A percentile compares a stretch with the other conserved stretches of the same genome.
phyloP scores from a whole-genome alignment of 1,284 basidiomycete species.

The Malassezia pachydermatis region DNA sequence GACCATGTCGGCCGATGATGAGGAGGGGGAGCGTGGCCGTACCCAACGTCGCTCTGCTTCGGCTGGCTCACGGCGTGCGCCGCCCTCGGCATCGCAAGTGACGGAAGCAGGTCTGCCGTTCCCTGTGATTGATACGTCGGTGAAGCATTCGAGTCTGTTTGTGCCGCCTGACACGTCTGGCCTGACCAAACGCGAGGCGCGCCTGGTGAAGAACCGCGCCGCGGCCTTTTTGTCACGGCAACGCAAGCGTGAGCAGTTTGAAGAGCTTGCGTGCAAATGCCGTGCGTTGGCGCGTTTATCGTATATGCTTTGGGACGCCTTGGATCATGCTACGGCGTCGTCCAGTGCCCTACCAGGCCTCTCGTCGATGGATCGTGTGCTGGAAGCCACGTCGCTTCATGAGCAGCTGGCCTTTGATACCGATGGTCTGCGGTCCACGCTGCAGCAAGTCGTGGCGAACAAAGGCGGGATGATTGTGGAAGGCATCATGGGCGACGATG shows the following conservation, averaged over 20 bases:
- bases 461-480: slow-evolving; percentile 10
- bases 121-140: slow-evolving; percentile 47
- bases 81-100: slow-evolving; percentile 39
- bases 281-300: slow-evolving; percentile 36
- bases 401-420: slow-evolving; percentile 5
- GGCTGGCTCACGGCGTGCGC: slow-evolving; percentile 24
- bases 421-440: slow-evolving; percentile 12
- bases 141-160: slow-evolving; percentile 52
- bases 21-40: not conserved
- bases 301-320: slow-evolving; percentile 35
- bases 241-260: slow-evolving; percentile 81
- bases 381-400: slow-evolving; percentile 1
- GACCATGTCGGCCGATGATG: not conserved
- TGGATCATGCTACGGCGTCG: not conserved
- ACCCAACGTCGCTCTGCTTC: slow-evolving; percentile 4
- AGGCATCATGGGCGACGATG: slow-evolving; percentile 5
- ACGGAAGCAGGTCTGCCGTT: slow-evolving; percentile 45
- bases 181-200: slow-evolving; percentile 74
- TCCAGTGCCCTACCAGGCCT: not conserved
- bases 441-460: slow-evolving; percentile 13
- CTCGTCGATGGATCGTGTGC: slow-evolving; percentile 1
- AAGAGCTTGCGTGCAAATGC: slow-evolving; percentile 71
- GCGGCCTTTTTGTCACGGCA: slow-evolving; percentile 80
- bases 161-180: slow-evolving; percentile 76
- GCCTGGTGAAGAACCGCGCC: slow-evolving; percentile 79